Base-by-base conservation (phyloP, 2,329 filamentous ascomycete species). In the Hyphodiscus sp. region DNA sequence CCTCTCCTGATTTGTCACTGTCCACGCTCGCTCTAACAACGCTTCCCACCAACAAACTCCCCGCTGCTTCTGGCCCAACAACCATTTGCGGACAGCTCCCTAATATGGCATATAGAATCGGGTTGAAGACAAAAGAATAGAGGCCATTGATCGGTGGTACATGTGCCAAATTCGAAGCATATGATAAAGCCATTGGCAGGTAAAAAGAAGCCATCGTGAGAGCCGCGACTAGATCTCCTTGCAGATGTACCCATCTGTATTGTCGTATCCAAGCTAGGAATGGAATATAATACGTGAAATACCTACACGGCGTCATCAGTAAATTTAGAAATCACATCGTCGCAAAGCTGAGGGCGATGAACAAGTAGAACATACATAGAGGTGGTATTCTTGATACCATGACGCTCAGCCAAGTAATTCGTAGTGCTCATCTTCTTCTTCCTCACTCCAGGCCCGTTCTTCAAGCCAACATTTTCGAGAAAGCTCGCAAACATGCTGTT, bases 171-270 rank as follows among this genome's bases (percentile, higher is more conserved):
- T 97, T 97, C 42, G 89, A 84, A 52, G 94, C 91, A 59, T 95
- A 86, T 0, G 94, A 97, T 15, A 99, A 80, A 0, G 91, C 87
- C 91, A 99, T 96, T 49, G 94, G 94, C 41, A 99, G 87, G 70
- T 99, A 99, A 74, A 99, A 94, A 23, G 91, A 96, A n/a, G 92
- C 89, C 74, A 99, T 86, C n/a, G 94, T 97, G 58, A 97, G 70
- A 47, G 92, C 91, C 9, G 92, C 87, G 15, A 95, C 76, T 18
- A 97, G 73, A 70, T 99, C 94, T 47, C 94, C 94, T 62, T 86
- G 82, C 47, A 97, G 71, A 70, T 89, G 96, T 2, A 82, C 80
- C 79, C 83, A 85, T 62, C 81, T 83, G 71, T 99, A 99, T 71
- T 96, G 89, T 50, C 77, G 78, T 58, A 95, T 86, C 94, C 94